These are phyloP conservation scores for Metschnikowia hibisci DNA, from an alignment of 805 yeast species.

Conservation along the genomic window DNA sequence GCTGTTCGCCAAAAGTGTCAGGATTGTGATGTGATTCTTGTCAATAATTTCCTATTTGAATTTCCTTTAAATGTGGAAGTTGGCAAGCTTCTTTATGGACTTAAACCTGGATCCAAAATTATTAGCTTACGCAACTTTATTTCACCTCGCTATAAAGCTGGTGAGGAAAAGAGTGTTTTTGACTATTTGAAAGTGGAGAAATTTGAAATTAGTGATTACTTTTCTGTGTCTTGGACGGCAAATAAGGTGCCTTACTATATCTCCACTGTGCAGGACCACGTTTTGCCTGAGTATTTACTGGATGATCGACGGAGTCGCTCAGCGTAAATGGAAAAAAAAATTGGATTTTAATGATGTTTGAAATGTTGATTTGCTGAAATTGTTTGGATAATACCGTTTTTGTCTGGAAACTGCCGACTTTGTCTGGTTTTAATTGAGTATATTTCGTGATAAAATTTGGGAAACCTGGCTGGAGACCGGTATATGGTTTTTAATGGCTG, in stretches of 20 bases:
- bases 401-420: no score
- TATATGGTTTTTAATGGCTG: no score
- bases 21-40: constrained; percentile 66
- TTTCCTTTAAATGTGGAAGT: constrained; percentile 67
- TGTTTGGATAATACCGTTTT: no score
- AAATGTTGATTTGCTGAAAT: no score
- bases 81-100: constrained; percentile 56
- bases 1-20: constrained; percentile 52
- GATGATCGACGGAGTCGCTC: not conserved
- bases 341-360: no score
- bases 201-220: constrained; percentile 55
- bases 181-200: constrained; percentile 63
- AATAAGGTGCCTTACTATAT: constrained; percentile 78
- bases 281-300: constrained; percentile 32
- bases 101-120: constrained; percentile 72
- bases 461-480: no score
- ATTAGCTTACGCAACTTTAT: constrained; percentile 77
- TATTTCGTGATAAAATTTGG: no score
- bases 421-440: no score
- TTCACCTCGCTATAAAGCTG: constrained; percentile 66
- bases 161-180: constrained; percentile 52
- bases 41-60: constrained; percentile 83
- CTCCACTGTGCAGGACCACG: constrained; percentile 54
- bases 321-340: no score
- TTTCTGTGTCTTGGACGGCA: constrained; percentile 87